These are phyloP conservation scores for Circinella minor DNA, from an alignment of 371 early-diverging fungal species.

Conservation along the genomic window DNA sequence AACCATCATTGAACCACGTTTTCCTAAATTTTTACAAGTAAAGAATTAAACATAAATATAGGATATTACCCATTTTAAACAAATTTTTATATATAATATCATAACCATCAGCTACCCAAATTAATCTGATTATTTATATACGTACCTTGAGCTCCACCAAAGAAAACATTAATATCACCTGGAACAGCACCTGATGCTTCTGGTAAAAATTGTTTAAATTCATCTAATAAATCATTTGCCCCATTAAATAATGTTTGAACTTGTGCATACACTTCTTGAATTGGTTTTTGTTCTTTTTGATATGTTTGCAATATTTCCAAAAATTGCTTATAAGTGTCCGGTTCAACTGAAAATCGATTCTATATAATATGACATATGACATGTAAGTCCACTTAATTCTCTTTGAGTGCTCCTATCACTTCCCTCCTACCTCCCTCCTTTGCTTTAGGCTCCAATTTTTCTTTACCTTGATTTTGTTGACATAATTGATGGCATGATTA, in stretches of 20 bases:
- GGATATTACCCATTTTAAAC: no score
- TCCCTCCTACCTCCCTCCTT: no score
- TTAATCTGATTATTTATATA: no score
- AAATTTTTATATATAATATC: no score
- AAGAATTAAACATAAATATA: not conserved
- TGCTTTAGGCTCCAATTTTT: not conserved
- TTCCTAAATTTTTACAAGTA: not conserved
- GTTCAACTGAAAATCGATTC: constrained; percentile 84
- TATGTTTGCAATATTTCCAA: constrained; percentile 92
- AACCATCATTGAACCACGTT: constrained; percentile 18
- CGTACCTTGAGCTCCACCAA: constrained; percentile 11
- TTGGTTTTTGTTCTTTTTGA: constrained; percentile 88
- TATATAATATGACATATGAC: constrained; percentile 22
- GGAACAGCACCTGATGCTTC: constrained; percentile 43
- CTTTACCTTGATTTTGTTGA: constrained; percentile 92
- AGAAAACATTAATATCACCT: constrained; percentile 20
- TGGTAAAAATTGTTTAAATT: constrained; percentile 95
- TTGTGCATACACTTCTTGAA: constrained; percentile 87
- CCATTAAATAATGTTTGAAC: constrained; percentile 81
- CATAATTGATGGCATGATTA: constrained; percentile 96
- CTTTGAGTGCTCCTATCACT: no score
- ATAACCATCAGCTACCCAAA: no score
- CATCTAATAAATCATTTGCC: constrained; percentile 87
- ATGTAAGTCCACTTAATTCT: no score
- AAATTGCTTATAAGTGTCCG: constrained; percentile 92